Evolutionary conservation across 2,329 filamentous ascomycete species (phyloP).

Genomic region (Paecilomyces fulvus): DNA sequence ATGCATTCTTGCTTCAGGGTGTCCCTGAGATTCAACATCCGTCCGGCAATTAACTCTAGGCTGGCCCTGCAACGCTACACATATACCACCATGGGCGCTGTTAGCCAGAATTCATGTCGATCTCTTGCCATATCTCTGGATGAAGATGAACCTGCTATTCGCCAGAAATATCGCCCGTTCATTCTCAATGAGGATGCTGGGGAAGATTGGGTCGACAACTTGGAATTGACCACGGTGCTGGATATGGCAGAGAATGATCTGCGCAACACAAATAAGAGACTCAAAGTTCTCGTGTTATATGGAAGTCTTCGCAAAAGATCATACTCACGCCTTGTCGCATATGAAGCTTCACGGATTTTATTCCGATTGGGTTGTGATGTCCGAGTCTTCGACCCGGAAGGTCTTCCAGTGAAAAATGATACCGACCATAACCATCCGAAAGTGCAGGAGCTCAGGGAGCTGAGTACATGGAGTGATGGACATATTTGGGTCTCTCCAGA

Average conservation of each 20-base stretch:
- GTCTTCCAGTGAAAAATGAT: conserved; percentile 57
- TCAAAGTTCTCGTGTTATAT: conserved; percentile 54
- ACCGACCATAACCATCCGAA: conserved; percentile 49
- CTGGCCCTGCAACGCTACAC: neutral
- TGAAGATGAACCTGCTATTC: conserved; percentile 41
- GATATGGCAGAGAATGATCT: conserved; percentile 45
- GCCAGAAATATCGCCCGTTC: conserved; percentile 50
- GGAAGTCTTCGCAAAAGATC: conserved; percentile 51
- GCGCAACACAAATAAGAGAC: conserved; percentile 25
- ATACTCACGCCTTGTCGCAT: conserved; percentile 53
- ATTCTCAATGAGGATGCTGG: conserved; percentile 33
- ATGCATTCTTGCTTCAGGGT: neutral
- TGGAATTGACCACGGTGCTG: conserved; percentile 48
- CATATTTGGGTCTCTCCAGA: conserved; percentile 60
- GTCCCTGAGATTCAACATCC: neutral
- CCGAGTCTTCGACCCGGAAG: conserved; percentile 51
- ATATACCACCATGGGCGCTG: neutral
- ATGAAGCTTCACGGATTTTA: conserved; percentile 52
- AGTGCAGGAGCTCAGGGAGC: conserved; percentile 53
- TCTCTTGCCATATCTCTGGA: conserved; percentile 37
- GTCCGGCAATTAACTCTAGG: neutral
- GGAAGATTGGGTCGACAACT: conserved; percentile 42
- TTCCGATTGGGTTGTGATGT: conserved; percentile 59
- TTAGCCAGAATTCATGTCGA: neutral
- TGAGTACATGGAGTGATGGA: conserved; percentile 58